Percentiles rank a stretch among this genome's conserved stretches.
Conservation (phyloP, 1,139 yeast species). For the Suhomyces taliae region DNA sequence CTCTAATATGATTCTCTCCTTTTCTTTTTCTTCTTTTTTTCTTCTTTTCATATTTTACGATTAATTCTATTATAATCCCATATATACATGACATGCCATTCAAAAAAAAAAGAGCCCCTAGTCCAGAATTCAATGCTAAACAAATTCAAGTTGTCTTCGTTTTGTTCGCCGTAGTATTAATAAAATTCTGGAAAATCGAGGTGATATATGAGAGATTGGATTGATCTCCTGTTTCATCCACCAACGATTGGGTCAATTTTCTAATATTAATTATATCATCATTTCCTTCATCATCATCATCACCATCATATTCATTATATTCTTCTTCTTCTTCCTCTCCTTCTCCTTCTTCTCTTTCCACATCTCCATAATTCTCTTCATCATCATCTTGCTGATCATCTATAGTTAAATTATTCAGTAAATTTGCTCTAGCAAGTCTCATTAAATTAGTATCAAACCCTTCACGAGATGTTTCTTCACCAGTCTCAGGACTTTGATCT, state of each 20-base stretch:
- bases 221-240: slow-evolving; percentile 7
- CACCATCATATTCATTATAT: slow-evolving; percentile 17
- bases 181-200: slow-evolving; percentile 41
- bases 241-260: slow-evolving; percentile 23
- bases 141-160: background rate
- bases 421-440: slow-evolving; percentile 36
- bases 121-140: too few species aligned
- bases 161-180: slow-evolving; percentile 29
- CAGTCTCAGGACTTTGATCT: slow-evolving; percentile 20
- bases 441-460: slow-evolving; percentile 23
- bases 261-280: slow-evolving; percentile 29
- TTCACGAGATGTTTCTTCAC: slow-evolving; percentile 7
- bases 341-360: slow-evolving; percentile 17
- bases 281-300: slow-evolving; percentile 17
- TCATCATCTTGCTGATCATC: slow-evolving; percentile 20
- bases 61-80: too few species aligned
- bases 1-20: too few species aligned
- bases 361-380: slow-evolving; percentile 25
- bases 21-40: too few species aligned
- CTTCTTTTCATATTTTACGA: too few species aligned
- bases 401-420: slow-evolving; percentile 41
- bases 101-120: too few species aligned
- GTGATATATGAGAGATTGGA: slow-evolving; percentile 35
- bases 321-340: slow-evolving; percentile 17
- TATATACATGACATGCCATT: too few species aligned